Conservation (phyloP, 495 filamentous ascomycete genomes). For the Penicillium canariense region DNA sequence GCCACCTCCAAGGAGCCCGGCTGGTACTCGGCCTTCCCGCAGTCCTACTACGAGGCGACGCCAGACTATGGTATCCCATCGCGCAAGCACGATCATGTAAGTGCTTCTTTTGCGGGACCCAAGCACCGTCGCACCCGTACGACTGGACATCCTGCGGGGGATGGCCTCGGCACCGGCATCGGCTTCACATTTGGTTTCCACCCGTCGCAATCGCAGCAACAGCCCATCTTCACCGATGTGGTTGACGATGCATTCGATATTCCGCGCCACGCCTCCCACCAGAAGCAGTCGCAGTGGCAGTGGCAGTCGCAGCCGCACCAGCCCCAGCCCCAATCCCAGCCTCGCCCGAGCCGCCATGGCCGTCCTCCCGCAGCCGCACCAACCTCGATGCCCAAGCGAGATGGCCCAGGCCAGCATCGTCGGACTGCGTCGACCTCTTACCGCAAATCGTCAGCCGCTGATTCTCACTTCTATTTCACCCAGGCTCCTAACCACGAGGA, state of each 20-base stretch:
- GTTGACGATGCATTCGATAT: constrained; percentile 53
- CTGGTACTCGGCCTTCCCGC: constrained; percentile 41
- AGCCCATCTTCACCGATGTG: constrained; percentile 54
- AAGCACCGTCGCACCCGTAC: constrained; percentile 39
- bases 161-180: constrained; percentile 39
- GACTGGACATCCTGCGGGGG: constrained; percentile 40
- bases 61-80: constrained; percentile 50
- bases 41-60: constrained; percentile 42
- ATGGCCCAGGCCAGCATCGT: constrained; percentile 34
- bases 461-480: constrained; percentile 51
- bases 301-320: neutral
- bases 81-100: constrained; percentile 58
- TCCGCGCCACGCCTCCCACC: constrained; percentile 35
- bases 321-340: neutral
- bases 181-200: constrained; percentile 20
- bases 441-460: constrained; percentile 53
- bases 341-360: constrained; percentile 21
- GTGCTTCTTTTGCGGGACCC: constrained; percentile 50
- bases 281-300: constrained; percentile 4
- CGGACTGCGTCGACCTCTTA: constrained; percentile 36
- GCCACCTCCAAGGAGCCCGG: constrained; percentile 39
- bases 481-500: constrained; percentile 50
- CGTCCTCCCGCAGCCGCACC: constrained; percentile 22
- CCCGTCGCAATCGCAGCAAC: constrained; percentile 46
- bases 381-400: constrained; percentile 17